A percentile compares a stretch with the other conserved stretches of the same genome.
Conservation (phyloP, 176 grass and related monocot species). For the Saccharum officinarum region DNA sequence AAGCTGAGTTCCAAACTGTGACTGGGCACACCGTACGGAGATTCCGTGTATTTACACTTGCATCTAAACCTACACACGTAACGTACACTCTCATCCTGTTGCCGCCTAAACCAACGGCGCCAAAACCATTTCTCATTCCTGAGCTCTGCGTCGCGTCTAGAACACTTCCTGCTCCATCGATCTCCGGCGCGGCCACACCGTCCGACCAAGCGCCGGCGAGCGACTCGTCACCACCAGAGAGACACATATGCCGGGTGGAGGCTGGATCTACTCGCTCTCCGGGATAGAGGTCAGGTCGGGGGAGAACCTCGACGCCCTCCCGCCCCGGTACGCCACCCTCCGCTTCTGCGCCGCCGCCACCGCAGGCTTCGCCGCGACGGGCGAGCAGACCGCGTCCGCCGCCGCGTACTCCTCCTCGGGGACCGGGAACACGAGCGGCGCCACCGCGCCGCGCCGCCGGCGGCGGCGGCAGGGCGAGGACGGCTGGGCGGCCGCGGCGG, state of each 20-base stretch:
- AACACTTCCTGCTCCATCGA: slow-evolving; percentile 1
- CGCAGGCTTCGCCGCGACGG: neutral
- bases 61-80: neutral
- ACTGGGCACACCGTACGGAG: slow-evolving; percentile 8
- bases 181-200: neutral
- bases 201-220: slow-evolving; percentile 9
- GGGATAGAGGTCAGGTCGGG: slow-evolving; percentile 66
- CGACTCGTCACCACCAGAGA: neutral
- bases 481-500: neutral
- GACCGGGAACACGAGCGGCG: slow-evolving; percentile 64
- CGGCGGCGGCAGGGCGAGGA: neutral
- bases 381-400: neutral
- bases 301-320: slow-evolving; percentile 44
- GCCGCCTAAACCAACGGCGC: slow-evolving; percentile 29
- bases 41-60: slow-evolving; percentile 23
- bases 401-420: slow-evolving; percentile 30
- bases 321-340: slow-evolving; percentile 14
- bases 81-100: neutral
- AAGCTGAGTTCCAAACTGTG: slow-evolving; percentile 26
- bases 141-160: neutral
- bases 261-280: slow-evolving; percentile 38
- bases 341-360: neutral
- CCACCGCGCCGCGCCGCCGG: slow-evolving; percentile 42
- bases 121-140: neutral
- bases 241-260: too few relatives aligned